These are phyloP conservation scores for Mortierella sp. DNA, from an alignment of 371 early-diverging fungal genomes.

Conservation along the genomic window DNA sequence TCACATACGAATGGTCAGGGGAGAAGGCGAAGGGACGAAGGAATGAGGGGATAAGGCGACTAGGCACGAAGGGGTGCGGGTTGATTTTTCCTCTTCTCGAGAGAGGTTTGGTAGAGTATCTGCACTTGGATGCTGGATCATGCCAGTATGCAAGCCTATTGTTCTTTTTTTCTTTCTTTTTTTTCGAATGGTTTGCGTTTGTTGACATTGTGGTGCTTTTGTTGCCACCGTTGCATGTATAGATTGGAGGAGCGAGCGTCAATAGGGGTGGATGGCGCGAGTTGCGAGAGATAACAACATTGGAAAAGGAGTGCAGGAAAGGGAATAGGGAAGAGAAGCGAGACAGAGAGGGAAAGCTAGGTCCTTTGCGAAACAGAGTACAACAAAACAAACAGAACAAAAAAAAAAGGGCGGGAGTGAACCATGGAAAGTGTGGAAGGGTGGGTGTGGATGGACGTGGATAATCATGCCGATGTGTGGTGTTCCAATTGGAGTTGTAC, in stretches of 20 bases:
- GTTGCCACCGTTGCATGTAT: not conserved
- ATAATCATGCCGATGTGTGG: not conserved
- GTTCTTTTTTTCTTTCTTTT: not conserved
- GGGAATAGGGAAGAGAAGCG: not conserved
- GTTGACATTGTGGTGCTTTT: not conserved
- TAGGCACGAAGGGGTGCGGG: not conserved
- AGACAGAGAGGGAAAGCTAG: not conserved
- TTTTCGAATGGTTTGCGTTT: slow-evolving; percentile 4
- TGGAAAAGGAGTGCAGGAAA: slow-evolving; percentile 12
- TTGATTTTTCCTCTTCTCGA: not conserved
- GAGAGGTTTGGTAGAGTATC: not conserved
- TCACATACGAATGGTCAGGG: not conserved
- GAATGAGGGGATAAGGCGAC: not conserved
- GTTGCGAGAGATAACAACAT: slow-evolving; percentile 5
- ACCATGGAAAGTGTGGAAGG: not conserved
- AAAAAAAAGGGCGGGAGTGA: slow-evolving; percentile 4
- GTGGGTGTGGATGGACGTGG: not conserved
- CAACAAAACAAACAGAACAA: not conserved
- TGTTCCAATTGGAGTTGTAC: not conserved
- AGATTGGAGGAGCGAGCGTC: not conserved
- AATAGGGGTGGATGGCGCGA: slow-evolving; percentile 7
- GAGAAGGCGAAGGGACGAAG: not conserved
- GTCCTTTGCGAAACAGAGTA: not conserved
- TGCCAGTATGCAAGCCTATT: not conserved
- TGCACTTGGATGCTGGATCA: not conserved